A percentile compares a stretch with the other conserved stretches of the same genome.
These are phyloP conservation scores for Cadophora sp. DNA, from an alignment of 2,329 filamentous ascomycete species.

Conservation along the genomic window DNA sequence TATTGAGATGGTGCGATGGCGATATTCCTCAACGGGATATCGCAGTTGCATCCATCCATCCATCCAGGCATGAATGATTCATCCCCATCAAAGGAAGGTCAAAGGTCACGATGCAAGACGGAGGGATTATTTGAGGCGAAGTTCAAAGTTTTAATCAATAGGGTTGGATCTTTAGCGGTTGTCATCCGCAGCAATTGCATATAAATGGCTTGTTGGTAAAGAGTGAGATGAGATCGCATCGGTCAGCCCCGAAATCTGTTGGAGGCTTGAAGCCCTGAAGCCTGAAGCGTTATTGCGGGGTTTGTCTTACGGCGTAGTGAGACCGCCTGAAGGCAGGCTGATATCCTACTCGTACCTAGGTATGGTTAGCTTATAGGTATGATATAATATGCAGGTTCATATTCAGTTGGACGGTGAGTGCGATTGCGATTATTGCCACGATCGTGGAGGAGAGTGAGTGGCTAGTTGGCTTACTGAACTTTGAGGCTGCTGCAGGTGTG, in stretches of 20 bases:
- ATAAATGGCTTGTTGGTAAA: neutral
- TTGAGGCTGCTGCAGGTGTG: neutral
- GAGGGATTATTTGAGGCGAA: conserved; percentile 13
- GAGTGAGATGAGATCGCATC: conserved; percentile 7
- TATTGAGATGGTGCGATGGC: neutral
- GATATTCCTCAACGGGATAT: neutral
- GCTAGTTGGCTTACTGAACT: conserved; percentile 5
- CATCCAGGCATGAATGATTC: neutral
- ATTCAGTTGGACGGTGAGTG: neutral
- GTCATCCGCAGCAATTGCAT: conserved; percentile 5
- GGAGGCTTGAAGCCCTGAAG: conserved; percentile 10
- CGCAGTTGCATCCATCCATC: no score
- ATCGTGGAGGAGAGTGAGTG: neutral
- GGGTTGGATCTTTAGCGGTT: neutral
- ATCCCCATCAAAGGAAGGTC: neutral
- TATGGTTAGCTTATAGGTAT: no score
- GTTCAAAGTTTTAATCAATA: neutral
- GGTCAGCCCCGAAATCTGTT: conserved; percentile 9
- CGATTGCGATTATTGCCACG: conserved; percentile 1
- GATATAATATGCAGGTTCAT: neutral
- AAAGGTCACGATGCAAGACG: neutral
- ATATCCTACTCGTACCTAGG: neutral
- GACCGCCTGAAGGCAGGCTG: no score
- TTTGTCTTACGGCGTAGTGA: neutral
- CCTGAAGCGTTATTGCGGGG: conserved; percentile 7